Evolutionary conservation across 495 filamentous ascomycete genomes (phyloP).

Genomic region (Clavariopsis aquatica): DNA sequence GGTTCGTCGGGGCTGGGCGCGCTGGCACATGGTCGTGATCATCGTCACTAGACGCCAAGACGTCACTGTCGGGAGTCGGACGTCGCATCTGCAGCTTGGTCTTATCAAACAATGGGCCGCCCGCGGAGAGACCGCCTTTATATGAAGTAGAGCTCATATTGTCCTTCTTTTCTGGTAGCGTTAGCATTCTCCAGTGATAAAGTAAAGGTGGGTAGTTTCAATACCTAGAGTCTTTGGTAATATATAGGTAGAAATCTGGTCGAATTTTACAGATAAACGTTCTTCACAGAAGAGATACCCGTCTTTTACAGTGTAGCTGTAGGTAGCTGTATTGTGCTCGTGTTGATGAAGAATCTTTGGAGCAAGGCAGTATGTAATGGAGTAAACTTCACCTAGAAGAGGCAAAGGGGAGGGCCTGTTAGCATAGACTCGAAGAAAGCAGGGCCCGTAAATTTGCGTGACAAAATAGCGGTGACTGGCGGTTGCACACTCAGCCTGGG

Average conservation of each 20-base stretch:
- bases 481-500: no score
- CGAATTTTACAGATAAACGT: neutral
- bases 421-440: conserved; percentile 15
- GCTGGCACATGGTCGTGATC: conserved; percentile 34
- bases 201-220: neutral
- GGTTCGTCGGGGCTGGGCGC: neutral
- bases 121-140: conserved; percentile 20
- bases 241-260: neutral
- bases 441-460: no score
- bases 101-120: conserved; percentile 14
- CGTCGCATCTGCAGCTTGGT: conserved; percentile 28
- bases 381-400: neutral
- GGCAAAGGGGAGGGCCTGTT: conserved; percentile 6
- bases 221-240: neutral
- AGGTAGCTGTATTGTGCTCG: neutral
- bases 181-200: neutral
- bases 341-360: neutral
- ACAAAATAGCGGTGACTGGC: no score
- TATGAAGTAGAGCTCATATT: conserved; percentile 6
- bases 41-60: conserved; percentile 37
- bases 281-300: neutral
- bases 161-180: neutral
- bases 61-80: conserved; percentile 40
- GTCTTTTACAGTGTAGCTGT: neutral
- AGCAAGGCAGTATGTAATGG: neutral